A percentile compares a stretch with the other conserved stretches of the same genome.
phyloP scores from a whole-genome alignment of 75 land plant species.

The Pseudotsuga menziesii region DNA sequence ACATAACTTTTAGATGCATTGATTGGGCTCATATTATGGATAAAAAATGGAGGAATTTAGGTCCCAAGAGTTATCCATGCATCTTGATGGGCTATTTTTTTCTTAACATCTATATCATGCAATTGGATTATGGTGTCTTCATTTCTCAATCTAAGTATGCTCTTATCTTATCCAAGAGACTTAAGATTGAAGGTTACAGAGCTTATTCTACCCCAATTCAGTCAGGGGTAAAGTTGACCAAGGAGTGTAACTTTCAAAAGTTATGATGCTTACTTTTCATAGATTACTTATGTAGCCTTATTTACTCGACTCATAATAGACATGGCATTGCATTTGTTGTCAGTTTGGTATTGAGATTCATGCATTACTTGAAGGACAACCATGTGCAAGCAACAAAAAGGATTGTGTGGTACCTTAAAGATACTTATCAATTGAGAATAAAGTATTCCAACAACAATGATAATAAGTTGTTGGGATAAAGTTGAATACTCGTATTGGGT shows the following conservation, averaged over 20 bases:
- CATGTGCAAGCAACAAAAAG: neutral
- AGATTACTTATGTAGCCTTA: neutral
- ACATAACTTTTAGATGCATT: neutral
- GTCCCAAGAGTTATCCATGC: neutral
- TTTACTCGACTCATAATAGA: neutral
- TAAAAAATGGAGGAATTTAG: neutral
- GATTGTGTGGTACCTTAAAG: neutral
- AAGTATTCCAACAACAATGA: neutral
- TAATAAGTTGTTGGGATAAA: too few species aligned
- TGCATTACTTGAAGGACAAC: neutral
- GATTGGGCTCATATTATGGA: neutral
- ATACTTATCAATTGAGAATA: neutral
- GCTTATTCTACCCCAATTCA: neutral
- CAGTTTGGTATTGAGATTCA: neutral
- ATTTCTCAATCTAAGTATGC: neutral
- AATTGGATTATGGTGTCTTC: neutral
- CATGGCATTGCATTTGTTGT: neutral
- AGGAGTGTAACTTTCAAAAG: neutral
- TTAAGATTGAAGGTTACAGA: neutral
- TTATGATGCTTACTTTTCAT: neutral
- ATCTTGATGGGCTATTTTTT: neutral
- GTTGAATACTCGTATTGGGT: too few species aligned
- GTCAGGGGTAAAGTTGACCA: neutral
- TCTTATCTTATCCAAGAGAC: neutral
- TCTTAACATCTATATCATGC: neutral